phyloP scores from a whole-genome alignment of 345 rosid species.

The Limnanthes douglasii region DNA sequence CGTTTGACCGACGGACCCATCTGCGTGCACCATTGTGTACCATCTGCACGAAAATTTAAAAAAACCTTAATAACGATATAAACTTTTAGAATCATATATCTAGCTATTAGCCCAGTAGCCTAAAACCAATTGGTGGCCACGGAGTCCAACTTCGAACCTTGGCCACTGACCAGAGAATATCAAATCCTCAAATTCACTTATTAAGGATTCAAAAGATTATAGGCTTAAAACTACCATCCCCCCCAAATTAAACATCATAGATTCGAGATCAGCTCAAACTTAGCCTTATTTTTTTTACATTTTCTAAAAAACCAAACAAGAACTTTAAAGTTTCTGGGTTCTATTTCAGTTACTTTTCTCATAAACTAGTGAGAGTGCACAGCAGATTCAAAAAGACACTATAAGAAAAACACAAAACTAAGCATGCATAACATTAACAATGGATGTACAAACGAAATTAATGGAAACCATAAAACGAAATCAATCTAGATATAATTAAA shows the following conservation, averaged over 20 bases:
- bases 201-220: no score
- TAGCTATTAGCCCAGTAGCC: background rate
- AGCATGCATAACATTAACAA: no score
- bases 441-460: background rate
- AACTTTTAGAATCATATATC: slow-evolving; percentile 4
- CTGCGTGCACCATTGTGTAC: slow-evolving; percentile 92
- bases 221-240: no score
- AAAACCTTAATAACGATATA: background rate
- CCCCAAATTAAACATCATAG: no score
- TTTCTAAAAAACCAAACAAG: no score
- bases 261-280: no score
- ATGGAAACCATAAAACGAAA: background rate
- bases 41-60: slow-evolving; percentile 40
- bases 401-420: no score
- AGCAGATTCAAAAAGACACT: no score
- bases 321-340: no score
- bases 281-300: no score
- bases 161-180: background rate
- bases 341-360: no score
- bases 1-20: slow-evolving; percentile 58
- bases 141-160: background rate
- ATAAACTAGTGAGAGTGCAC: no score
- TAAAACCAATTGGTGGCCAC: background rate
- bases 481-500: background rate
- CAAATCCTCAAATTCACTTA: background rate